phyloP scores from a whole-genome alignment of 2,329 filamentous ascomycete genomes.

The Diaporthe vaccinii region DNA sequence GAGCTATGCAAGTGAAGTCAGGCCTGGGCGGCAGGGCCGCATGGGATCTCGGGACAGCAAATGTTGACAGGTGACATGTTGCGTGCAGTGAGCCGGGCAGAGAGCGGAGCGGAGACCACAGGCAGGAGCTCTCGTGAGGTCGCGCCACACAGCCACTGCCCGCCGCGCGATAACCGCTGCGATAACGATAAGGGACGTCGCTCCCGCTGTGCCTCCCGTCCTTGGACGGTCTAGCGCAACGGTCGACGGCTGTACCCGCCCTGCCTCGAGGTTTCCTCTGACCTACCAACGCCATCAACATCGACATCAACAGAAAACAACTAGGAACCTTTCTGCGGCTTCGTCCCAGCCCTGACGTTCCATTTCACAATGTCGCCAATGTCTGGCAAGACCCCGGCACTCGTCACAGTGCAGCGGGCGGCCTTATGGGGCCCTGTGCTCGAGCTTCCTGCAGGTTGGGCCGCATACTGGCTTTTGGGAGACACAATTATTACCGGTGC shows the following conservation, averaged over 20 bases:
- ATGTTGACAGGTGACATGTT: constrained; percentile 17
- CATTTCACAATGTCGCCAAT: neutral
- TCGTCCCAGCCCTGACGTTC: neutral
- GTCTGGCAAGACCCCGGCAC: neutral
- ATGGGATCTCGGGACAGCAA: neutral
- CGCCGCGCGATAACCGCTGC: neutral
- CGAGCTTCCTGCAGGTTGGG: neutral
- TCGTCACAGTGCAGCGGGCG: neutral
- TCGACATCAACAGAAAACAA: neutral
- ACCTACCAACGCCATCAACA: neutral
- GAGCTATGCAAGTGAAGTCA: neutral
- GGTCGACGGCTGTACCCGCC: constrained; percentile 12
- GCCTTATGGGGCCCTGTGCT: neutral
- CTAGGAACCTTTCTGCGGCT: neutral
- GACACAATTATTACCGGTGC: neutral
- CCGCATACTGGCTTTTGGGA: neutral
- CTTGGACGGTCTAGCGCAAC: neutral
- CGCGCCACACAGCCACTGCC: neutral
- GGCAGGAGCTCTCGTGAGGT: neutral
- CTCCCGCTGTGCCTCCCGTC: neutral
- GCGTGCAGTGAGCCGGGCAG: constrained; percentile 9
- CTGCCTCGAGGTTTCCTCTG: neutral
- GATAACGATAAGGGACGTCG: constrained; percentile 15
- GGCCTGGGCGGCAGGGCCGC: constrained; percentile 10
- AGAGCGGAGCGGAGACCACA: neutral